Conservation (phyloP, 768 basidiomycete species). For the Collybia sordida region DNA sequence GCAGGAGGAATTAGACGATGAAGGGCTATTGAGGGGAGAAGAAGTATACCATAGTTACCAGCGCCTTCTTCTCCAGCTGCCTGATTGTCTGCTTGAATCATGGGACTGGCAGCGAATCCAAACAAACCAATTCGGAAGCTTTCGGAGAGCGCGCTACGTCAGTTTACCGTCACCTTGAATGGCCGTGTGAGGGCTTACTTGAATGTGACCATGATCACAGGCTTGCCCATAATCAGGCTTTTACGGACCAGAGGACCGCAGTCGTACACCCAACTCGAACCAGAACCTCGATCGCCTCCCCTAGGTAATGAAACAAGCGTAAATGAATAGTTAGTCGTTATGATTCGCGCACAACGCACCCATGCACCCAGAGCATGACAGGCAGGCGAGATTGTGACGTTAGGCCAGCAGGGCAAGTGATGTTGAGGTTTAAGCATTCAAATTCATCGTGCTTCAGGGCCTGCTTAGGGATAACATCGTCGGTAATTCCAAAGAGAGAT, state of each 20-base stretch:
- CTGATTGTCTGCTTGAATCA: conserved; percentile 67
- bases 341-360: conserved; percentile 42
- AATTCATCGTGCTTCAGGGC: conserved; percentile 68
- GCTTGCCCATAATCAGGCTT: conserved; percentile 60
- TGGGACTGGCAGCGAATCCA: conserved; percentile 70
- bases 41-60: conserved; percentile 69
- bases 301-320: conserved; percentile 31
- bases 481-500: conserved; percentile 57
- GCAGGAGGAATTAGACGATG: conserved; percentile 3
- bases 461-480: conserved; percentile 53
- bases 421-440: conserved; percentile 78
- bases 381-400: conserved; percentile 54
- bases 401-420: conserved; percentile 68
- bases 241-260: conserved; percentile 70
- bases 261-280: conserved; percentile 78
- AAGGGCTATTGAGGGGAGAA: neutral
- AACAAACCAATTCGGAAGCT: conserved; percentile 79
- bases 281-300: conserved; percentile 70
- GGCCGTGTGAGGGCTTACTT: conserved; percentile 50
- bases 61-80: conserved; percentile 65
- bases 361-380: conserved; percentile 88
- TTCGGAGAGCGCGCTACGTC: neutral
- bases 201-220: conserved; percentile 70
- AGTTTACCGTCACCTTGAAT: neutral
- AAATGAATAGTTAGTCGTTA: conserved; percentile 5